These are phyloP conservation scores for Coriolopsis trogii DNA, from an alignment of 1,284 basidiomycete species.

Conservation along the genomic window DNA sequence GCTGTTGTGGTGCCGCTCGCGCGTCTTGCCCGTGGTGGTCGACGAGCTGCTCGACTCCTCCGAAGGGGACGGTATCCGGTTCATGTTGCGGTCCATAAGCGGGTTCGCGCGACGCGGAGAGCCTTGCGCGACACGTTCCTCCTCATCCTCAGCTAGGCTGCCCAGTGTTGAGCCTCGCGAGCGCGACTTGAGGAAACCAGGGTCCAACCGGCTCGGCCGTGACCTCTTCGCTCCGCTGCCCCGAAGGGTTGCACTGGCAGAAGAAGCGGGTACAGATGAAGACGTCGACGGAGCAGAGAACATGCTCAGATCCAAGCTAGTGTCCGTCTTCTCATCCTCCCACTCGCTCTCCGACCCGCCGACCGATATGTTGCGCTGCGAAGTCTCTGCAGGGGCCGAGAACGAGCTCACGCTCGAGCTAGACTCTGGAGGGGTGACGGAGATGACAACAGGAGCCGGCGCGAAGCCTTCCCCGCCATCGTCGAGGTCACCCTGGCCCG, in stretches of 20 bases:
- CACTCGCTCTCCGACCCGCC: constrained; percentile 81
- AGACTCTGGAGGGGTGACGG: constrained; percentile 38
- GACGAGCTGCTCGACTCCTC: constrained; percentile 28
- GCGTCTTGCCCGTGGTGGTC: constrained; percentile 40
- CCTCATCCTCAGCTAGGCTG: constrained; percentile 72
- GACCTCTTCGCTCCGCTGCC: constrained; percentile 43
- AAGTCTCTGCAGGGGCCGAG: constrained; percentile 23
- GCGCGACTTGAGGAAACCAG: constrained; percentile 67
- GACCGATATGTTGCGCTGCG: constrained; percentile 41
- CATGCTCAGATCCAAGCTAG: constrained; percentile 60
- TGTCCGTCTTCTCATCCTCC: constrained; percentile 85
- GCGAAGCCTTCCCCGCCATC: constrained; percentile 52
- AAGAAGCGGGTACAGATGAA: constrained; percentile 36
- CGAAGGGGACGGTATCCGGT: constrained; percentile 38
- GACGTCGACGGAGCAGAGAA: constrained; percentile 35
- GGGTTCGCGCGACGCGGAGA: constrained; percentile 46
- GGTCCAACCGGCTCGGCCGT: constrained; percentile 67
- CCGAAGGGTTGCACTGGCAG: constrained; percentile 26
- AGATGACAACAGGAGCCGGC: constrained; percentile 24
- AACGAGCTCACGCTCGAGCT: constrained; percentile 26
- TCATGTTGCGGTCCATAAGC: constrained; percentile 66
- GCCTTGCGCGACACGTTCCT: constrained; percentile 28
- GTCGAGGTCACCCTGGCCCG: constrained; percentile 80
- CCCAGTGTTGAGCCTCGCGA: constrained; percentile 53
- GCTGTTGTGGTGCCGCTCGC: constrained; percentile 44